phyloP scores from a whole-genome alignment of 75 land plant species.

The Sequoia sempervirens region DNA sequence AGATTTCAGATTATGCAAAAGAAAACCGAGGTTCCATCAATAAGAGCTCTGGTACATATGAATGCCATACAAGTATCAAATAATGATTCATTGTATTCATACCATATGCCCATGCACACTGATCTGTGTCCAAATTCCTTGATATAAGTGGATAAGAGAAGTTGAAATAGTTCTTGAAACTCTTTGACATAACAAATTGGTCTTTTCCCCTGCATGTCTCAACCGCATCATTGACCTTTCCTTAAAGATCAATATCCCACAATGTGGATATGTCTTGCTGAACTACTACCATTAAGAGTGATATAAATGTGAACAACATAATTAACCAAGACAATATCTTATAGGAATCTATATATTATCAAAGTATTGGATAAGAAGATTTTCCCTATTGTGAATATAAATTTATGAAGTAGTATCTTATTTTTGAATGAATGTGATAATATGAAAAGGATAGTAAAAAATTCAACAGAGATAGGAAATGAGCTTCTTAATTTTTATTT shows the following conservation, averaged over 20 bases:
- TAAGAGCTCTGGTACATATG: neutral
- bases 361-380: no score
- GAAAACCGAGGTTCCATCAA: neutral
- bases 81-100: slow-evolving; percentile 41
- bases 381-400: no score
- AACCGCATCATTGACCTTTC: slow-evolving; percentile 72
- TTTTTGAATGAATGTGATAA: no score
- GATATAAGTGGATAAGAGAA: slow-evolving; percentile 63
- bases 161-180: slow-evolving; percentile 57
- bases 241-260: slow-evolving; percentile 67
- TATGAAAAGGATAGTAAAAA: no score
- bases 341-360: no score
- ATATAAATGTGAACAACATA: no score
- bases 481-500: no score
- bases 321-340: no score
- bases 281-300: slow-evolving; percentile 42
- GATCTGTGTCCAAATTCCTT: slow-evolving; percentile 44
- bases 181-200: slow-evolving; percentile 56
- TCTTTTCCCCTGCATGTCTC: slow-evolving; percentile 50
- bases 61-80: neutral
- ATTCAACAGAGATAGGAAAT: no score
- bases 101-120: slow-evolving; percentile 82
- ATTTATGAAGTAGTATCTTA: no score
- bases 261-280: slow-evolving; percentile 63
- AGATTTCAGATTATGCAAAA: slow-evolving; percentile 52